Evolutionary conservation across 257 asterid species (phyloP), one percentile per base, ranked within the genome.

Genomic region (Penstemon newberryi): DNA sequence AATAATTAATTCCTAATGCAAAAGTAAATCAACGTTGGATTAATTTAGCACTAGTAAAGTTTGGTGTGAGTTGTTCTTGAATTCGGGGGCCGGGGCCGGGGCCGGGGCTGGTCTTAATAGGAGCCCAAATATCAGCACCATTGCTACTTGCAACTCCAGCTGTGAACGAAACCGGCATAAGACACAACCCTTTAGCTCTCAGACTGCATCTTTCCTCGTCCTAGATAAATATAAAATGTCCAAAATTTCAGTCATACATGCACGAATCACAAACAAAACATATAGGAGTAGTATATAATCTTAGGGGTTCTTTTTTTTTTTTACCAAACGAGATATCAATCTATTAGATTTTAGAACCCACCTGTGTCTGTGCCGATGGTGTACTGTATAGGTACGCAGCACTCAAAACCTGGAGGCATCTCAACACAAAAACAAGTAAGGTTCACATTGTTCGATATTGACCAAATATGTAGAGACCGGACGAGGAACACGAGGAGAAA

Each of bases 91-190:
- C 18, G n/a, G 60, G 39, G 46, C 67, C 25, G 41, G 18, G 18
- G 18, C 18, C 18, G n/a, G 60, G 39, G 46, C 67, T 45, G 42
- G 67, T 63, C 67, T 63, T 63, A 37, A 82, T 83, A 11, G 98
- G 98, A 8, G 97, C 96, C 98, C 98, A 92, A 43, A 92, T 92
- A 79, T 92, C 97, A 0, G 98, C 98, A 45, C 98, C 98, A 46
- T 92, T 92, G 83, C 96, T 84, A 71, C 87, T 77, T 2, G 75
- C 90, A 40, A 88, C 90, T 53, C 95, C 96, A 12, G 33, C 39
- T 0, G 95, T 85, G 50, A 73, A 85, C 0, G 90, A 81, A 67
- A 84, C 60, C 0, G 98, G 98, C 66, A 90, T 86, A 6, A 92
- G 81, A 59, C 96, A 90, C 19, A 92, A 76, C 66, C 98, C 98